phyloP scores from a whole-genome alignment of 768 basidiomycete genomes.

The Mycena kentingensis region DNA sequence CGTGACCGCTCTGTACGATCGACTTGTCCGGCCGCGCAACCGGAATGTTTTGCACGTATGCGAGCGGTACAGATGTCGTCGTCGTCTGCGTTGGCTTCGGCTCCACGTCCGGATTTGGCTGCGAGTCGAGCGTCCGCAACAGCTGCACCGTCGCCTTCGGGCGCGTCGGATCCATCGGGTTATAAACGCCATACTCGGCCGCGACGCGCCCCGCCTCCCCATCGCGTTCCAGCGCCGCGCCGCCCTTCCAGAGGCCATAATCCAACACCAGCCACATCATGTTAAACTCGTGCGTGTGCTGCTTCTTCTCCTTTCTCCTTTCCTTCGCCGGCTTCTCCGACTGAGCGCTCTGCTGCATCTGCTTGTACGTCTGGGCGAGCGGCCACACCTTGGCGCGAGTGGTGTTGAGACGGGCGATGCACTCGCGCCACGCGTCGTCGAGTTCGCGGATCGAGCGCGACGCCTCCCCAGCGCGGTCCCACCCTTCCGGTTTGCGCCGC shows the following conservation, averaged over 20 bases:
- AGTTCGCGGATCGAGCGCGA: slow-evolving; percentile 1
- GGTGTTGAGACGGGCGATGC: neutral
- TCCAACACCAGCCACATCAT: slow-evolving; percentile 9
- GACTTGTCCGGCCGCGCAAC: slow-evolving; percentile 9
- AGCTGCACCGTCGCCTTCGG: slow-evolving; percentile 4
- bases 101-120: neutral
- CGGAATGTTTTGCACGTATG: slow-evolving; percentile 14
- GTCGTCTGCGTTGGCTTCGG: neutral
- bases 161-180: slow-evolving; percentile 12
- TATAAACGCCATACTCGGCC: slow-evolving; percentile 12
- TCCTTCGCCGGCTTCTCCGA: neutral
- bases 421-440: neutral
- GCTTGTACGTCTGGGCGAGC: too few species aligned
- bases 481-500: neutral
- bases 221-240: slow-evolving; percentile 8
- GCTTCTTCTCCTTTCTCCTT: too few species aligned
- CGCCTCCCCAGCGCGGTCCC: slow-evolving; percentile 2
- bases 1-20: slow-evolving; percentile 11
- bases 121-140: neutral
- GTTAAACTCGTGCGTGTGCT: too few species aligned
- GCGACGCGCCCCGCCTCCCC: slow-evolving; percentile 15
- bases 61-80: too few species aligned
- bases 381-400: too few species aligned
- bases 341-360: neutral
- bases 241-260: slow-evolving; percentile 9